Conservation (phyloP, 768 basidiomycete species). For the Tephrocybe rancida region DNA sequence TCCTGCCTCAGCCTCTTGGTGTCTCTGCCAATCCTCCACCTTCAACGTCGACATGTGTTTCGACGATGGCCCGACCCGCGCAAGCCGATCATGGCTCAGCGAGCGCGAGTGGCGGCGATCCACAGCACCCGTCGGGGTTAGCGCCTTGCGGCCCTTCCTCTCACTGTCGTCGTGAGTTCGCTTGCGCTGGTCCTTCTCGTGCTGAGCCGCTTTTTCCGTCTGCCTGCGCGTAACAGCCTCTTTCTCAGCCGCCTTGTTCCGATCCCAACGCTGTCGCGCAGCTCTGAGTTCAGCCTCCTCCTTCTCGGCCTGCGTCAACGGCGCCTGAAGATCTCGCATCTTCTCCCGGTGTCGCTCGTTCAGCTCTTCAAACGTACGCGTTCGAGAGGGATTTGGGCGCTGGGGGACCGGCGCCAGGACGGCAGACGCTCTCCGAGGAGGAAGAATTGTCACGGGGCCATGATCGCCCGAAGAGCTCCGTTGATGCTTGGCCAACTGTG, state of each 20-base stretch:
- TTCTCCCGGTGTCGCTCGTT: slow-evolving; percentile 85
- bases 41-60: slow-evolving; percentile 75
- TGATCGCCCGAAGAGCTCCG: slow-evolving; percentile 31
- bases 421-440: slow-evolving; percentile 42
- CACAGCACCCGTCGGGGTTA: slow-evolving; percentile 33
- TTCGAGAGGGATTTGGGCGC: slow-evolving; percentile 49
- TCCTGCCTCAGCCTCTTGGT: slow-evolving; percentile 51
- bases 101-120: slow-evolving; percentile 50
- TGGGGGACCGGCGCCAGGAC: slow-evolving; percentile 52
- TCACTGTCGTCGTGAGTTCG: slow-evolving; percentile 43
- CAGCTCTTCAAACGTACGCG: slow-evolving; percentile 85
- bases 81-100: slow-evolving; percentile 65
- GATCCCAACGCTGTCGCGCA: slow-evolving; percentile 85
- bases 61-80: slow-evolving; percentile 44
- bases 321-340: slow-evolving; percentile 79
- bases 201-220: slow-evolving; percentile 64
- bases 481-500: slow-evolving; percentile 28
- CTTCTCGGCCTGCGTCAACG: slow-evolving; percentile 78
- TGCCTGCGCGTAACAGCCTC: slow-evolving; percentile 73
- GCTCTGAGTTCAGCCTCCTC: slow-evolving; percentile 75
- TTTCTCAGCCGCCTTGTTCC: slow-evolving; percentile 71
- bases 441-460: slow-evolving; percentile 47
- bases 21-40: slow-evolving; percentile 84
- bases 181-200: slow-evolving; percentile 49
- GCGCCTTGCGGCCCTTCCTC: slow-evolving; percentile 31